Base-by-base conservation (phyloP, 768 basidiomycete species). In the Pleurotus tuber-regium region DNA sequence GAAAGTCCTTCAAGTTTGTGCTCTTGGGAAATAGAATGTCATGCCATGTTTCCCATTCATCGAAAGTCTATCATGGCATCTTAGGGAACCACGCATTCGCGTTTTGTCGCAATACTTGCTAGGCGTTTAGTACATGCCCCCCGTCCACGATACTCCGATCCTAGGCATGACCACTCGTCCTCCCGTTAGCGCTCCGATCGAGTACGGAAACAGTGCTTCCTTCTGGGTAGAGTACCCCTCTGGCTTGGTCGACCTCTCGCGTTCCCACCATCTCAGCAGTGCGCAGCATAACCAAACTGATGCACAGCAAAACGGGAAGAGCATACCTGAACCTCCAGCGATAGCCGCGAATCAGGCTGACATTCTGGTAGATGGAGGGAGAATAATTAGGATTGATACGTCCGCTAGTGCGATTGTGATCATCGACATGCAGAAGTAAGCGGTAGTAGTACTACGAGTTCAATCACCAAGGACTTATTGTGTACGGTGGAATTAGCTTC, bases 351-450 rank as follows among this genome's bases (percentile, higher is more conserved):
- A 53, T 39, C 82, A 84, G 54, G 61, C 75, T 9, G 84, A 87
- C 29, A 71, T 87, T 29, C 63, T 70, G 3, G 83, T 82, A 3
- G 71, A 81, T 52, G 76, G 78, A 14, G 72, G 74, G 18, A 72
- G 82, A 19, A 69, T 65, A 16, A 64, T 86, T 41, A 70, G 84
- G 43, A 66, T 85, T 23, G 70, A 79, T 57, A 73, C 70, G 28
- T 65, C 73, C 25, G 64, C 70, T 42, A 78, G 74, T 14, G 85
- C 84, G 8, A 64, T 80, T 49, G 77, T 86, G n/a, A 71, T 87
- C 16, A 75, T 86, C 44, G 86, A 86, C 59, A 87, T 87, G 86
- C 86, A 87, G 62, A 87, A 86, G 85, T 85, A 59, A 53, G 73
- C 21, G 16, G 4, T 18, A 4, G n/a, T 16, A 14, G 18, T 25